phyloP scores from a whole-genome alignment of 202 grass and related monocot genomes.

The Zoysia matrella region DNA sequence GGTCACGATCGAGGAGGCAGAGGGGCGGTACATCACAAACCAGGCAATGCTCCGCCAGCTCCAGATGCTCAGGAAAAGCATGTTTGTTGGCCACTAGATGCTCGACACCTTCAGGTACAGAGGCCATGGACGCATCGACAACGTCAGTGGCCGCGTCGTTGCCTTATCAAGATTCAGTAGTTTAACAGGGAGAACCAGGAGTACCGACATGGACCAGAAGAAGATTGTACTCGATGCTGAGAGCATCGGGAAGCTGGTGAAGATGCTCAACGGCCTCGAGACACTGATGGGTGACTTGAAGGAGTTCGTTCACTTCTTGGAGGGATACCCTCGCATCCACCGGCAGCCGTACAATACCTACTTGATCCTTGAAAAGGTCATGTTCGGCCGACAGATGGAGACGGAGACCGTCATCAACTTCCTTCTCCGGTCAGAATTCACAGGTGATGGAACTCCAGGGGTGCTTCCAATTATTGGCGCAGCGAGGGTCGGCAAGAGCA shows the following conservation, averaged over 20 bases:
- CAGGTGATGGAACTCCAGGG: neutral
- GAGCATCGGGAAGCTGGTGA: too few relatives aligned
- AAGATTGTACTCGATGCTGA: too few relatives aligned
- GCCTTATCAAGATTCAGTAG: neutral
- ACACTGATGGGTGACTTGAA: neutral
- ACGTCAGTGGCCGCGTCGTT: neutral
- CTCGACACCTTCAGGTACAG: constrained; percentile 22
- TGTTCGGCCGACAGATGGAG: neutral
- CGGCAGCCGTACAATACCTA: neutral
- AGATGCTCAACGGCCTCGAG: too few relatives aligned
- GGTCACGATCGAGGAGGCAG: too few relatives aligned
- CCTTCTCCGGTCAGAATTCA: constrained; percentile 2
- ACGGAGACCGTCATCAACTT: constrained; percentile 24
- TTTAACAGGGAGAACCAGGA: too few relatives aligned
- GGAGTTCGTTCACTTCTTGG: constrained; percentile 30
- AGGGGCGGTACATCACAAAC: too few relatives aligned
- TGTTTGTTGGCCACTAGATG: neutral
- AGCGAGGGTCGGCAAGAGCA: too few relatives aligned
- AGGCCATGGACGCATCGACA: neutral
- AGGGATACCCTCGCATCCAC: constrained; percentile 10
- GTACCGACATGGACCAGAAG: too few relatives aligned
- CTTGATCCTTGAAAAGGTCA: too few relatives aligned
- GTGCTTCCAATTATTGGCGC: constrained; percentile 34
- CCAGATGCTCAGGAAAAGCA: too few relatives aligned
- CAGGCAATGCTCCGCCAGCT: too few relatives aligned